Percentiles rank a stretch among this genome's conserved stretches.
Conservation (phyloP, 1,284 basidiomycete genomes). For the Erythrobasidium hasegawianum region DNA sequence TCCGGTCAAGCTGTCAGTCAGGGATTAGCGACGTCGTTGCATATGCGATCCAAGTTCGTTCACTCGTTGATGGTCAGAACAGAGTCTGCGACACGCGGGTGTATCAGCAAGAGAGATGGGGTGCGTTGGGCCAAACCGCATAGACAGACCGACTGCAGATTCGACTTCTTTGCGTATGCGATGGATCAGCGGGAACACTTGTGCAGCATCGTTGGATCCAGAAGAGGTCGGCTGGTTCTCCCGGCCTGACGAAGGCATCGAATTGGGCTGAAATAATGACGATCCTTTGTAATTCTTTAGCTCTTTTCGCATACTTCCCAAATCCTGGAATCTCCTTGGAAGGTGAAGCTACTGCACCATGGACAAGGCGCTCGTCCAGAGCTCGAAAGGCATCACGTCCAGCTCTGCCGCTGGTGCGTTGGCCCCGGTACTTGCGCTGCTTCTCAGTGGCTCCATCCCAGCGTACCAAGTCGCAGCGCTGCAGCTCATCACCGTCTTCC, state of each 20-base stretch:
- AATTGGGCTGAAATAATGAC: too few species aligned
- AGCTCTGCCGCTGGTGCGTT: constrained; percentile 12
- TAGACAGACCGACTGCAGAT: not conserved
- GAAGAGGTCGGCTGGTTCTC: too few species aligned
- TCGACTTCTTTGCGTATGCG: constrained; percentile 29
- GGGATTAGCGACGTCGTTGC: too few species aligned
- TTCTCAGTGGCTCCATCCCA: constrained; percentile 16
- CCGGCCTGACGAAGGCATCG: too few species aligned
- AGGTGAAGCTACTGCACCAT: too few species aligned
- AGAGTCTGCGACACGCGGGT: too few species aligned
- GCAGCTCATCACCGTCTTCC: constrained; percentile 21
- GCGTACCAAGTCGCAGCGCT: constrained; percentile 27
- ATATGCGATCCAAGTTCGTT: too few species aligned
- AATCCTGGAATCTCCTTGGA: too few species aligned
- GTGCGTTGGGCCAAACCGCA: not conserved
- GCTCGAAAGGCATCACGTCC: constrained; percentile 10
- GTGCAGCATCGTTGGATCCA: constrained; percentile 9
- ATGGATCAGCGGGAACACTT: constrained; percentile 38
- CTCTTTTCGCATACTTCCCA: too few species aligned
- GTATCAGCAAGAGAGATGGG: not conserved
- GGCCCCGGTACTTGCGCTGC: constrained; percentile 18
- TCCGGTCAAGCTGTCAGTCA: constrained; percentile 18
- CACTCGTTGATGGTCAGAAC: too few species aligned
- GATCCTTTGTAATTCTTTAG: too few species aligned
- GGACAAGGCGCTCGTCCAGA: not conserved